Evolutionary conservation across 768 basidiomycete species (phyloP), one percentile per base, ranked within the genome.

Genomic region (Hygrocybe punicea): DNA sequence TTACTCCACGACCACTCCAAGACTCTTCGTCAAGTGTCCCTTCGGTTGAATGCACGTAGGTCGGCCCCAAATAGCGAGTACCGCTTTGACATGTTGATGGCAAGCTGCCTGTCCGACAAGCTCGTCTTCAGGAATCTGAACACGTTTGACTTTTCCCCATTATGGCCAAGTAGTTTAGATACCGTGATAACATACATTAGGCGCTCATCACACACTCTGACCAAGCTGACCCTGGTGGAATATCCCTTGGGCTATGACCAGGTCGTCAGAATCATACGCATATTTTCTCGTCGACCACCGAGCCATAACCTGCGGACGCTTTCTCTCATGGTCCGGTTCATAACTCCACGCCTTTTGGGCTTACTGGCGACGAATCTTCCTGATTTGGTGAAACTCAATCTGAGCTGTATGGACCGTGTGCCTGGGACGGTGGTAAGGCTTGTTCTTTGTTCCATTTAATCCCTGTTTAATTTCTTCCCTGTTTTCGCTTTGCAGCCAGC

Each of bases 111-210:
- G 14, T 60, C 64, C 14, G 68, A 74, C 51, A 55, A 65, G 16
- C 46, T 51, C 4, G 61, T 65, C 19, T 71, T 79, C 49, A 56
- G 66, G 2, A 60, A 66, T 35, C 63, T 77, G 16, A 65, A 66
- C 16, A 55, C 58, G 7, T 61, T 81, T 21, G 71, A 76, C 23
- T 65, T 81, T 36, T 78, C 76, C 57, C 78, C 78, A 1, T 76
- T 78, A 35, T 65, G 63, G 29, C 54, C 33, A 16, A 35, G 10
- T n/a, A 29, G 29, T 29, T 52, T 36, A 17, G 36, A 52, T 21
- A 9, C 13, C 3, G 14, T 52, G 36, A 17, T 39, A 8, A 36
- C 34, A 17, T 39, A 37, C 35, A 11, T 52, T 10, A n/a, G 4
- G 13, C 51, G 51, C 9, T 52, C 51, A 21, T 33, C 51, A 21